Conservation (phyloP, 352 stramenopile species). For the Phytophthora vignae region DNA sequence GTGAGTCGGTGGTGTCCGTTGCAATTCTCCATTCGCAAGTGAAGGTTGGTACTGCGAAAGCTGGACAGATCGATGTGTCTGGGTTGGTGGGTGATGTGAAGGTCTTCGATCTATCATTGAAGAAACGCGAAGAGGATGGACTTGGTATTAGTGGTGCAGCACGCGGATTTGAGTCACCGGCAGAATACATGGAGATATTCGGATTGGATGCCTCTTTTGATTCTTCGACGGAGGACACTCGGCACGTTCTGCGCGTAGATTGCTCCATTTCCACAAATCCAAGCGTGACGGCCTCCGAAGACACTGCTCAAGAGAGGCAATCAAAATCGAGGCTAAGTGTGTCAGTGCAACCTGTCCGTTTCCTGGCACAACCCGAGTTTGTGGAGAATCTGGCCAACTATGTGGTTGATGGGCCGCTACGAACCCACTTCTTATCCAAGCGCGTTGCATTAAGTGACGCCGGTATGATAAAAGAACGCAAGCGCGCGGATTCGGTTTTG, state of each 20-base stretch:
- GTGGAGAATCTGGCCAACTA: constrained; percentile 68
- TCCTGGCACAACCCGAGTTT: constrained; percentile 68
- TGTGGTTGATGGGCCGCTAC: constrained; percentile 62
- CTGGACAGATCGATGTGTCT: constrained; percentile 45
- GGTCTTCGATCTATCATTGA: constrained; percentile 72
- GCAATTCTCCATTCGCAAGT: constrained; percentile 67
- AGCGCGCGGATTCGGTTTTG: constrained; percentile 23
- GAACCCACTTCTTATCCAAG: constrained; percentile 49
- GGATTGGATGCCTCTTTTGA: constrained; percentile 45
- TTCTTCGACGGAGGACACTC: constrained; percentile 23
- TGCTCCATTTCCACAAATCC: constrained; percentile 44
- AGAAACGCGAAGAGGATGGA: constrained; percentile 40
- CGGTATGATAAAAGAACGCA: constrained; percentile 18
- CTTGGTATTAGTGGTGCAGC: constrained; percentile 27
- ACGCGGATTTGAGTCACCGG: constrained; percentile 16
- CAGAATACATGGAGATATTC: constrained; percentile 65
- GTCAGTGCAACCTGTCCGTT: constrained; percentile 58
- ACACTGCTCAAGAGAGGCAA: constrained; percentile 2
- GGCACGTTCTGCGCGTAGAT: constrained; percentile 56
- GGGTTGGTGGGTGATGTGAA: constrained; percentile 71
- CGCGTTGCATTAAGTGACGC: constrained; percentile 14
- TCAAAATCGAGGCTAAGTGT: constrained; percentile 52
- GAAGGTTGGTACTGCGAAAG: constrained; percentile 42
- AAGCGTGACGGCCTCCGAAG: constrained; percentile 1
- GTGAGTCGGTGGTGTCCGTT: constrained; percentile 68